These are phyloP conservation scores for Lactifluus pinguis DNA, from an alignment of 768 basidiomycete species.

Conservation along the genomic window DNA sequence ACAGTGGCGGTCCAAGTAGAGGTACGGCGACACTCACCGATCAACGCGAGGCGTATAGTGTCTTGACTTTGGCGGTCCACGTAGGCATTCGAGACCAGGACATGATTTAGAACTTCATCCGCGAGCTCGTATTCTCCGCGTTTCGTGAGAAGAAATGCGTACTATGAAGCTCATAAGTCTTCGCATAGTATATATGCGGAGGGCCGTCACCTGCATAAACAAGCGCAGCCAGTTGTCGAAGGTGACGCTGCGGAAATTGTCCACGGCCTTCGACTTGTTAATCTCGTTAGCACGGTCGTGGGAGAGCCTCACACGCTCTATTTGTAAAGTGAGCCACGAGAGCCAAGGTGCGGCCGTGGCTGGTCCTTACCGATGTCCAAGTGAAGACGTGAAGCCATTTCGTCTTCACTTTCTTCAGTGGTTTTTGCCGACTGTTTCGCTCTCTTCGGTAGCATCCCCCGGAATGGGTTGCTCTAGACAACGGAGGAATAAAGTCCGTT, in stretches of 20 bases:
- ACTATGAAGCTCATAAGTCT: conserved; percentile 36
- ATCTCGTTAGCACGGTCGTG: conserved; percentile 39
- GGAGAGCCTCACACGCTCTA: conserved; percentile 50
- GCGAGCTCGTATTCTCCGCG: conserved; percentile 56
- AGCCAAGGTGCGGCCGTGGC: background rate
- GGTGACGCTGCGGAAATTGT: conserved; percentile 69
- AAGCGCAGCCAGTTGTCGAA: conserved; percentile 82
- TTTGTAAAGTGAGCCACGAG: background rate
- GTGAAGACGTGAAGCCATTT: conserved; percentile 69
- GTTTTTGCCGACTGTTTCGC: conserved; percentile 26
- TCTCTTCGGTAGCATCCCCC: conserved; percentile 58
- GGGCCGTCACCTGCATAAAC: conserved; percentile 63
- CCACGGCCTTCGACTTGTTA: conserved; percentile 37
- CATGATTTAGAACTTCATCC: conserved; percentile 68
- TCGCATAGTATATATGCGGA: background rate
- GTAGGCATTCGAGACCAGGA: conserved; percentile 67
- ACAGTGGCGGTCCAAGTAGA: background rate
- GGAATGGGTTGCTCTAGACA: conserved; percentile 43
- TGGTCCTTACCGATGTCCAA: conserved; percentile 53
- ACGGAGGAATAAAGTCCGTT: background rate
- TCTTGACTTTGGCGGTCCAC: conserved; percentile 52
- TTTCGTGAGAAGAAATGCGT: conserved; percentile 60
- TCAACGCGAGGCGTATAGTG: conserved; percentile 64
- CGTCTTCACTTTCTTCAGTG: conserved; percentile 54
- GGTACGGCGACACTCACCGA: conserved; percentile 42